A percentile compares a stretch with the other conserved stretches of the same genome.
These are phyloP conservation scores for Phellinidium pouzarii DNA, from an alignment of 1,284 basidiomycete species.

Conservation along the genomic window DNA sequence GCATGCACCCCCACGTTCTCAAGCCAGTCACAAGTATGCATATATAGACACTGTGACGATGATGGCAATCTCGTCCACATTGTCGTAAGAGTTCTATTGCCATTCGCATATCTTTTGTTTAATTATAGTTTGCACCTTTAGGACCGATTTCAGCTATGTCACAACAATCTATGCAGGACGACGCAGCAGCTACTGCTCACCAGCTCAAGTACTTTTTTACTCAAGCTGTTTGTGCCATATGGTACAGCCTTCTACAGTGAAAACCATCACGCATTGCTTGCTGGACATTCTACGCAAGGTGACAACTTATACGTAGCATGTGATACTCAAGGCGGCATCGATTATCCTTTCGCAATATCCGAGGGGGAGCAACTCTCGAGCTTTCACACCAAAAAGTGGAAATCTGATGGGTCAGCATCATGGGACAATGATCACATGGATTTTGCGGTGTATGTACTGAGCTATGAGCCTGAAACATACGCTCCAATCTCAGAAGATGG, in stretches of 20 bases:
- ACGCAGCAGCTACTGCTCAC: neutral
- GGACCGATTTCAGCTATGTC: neutral
- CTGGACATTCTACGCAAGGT: neutral
- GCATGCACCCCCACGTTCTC: neutral
- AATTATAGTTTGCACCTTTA: neutral
- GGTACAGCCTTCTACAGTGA: neutral
- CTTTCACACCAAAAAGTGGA: neutral
- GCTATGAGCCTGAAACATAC: too few species aligned
- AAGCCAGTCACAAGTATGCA: neutral
- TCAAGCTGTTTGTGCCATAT: neutral
- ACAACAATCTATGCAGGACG: neutral
- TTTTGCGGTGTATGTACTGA: too few species aligned
- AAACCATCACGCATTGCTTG: neutral
- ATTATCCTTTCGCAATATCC: neutral
- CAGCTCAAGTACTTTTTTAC: neutral
- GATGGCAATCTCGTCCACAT: neutral
- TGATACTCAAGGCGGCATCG: neutral
- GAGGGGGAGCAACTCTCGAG: neutral
- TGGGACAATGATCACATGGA: neutral
- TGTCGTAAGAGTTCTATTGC: neutral
- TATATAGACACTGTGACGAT: neutral
- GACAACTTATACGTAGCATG: neutral
- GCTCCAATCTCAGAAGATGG: too few species aligned
- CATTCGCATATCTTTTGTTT: neutral
- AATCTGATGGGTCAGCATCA: neutral